Percentiles rank a stretch among this genome's conserved stretches.
phyloP scores from a whole-genome alignment of 345 rosid genomes.

The Corchorus olitorius region DNA sequence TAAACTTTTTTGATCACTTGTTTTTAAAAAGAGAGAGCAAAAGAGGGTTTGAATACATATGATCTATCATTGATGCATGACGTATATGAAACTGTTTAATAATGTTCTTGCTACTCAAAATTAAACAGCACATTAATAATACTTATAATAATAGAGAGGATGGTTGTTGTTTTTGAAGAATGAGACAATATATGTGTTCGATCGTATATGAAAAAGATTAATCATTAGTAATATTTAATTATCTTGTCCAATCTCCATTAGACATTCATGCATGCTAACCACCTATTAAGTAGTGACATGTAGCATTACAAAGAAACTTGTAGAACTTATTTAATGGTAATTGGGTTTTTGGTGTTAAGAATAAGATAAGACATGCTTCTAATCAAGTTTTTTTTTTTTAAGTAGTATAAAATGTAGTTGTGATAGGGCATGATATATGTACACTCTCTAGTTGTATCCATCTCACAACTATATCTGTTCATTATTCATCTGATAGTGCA shows the following conservation, averaged over 20 bases:
- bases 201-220: not conserved
- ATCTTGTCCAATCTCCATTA: not conserved
- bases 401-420: too few relatives aligned
- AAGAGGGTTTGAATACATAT: too few relatives aligned
- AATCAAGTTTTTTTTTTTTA: too few relatives aligned
- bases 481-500: too few relatives aligned
- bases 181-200: not conserved
- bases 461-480: too few relatives aligned
- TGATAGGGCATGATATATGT: too few relatives aligned
- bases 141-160: too few relatives aligned
- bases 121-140: too few relatives aligned
- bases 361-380: too few relatives aligned
- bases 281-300: not conserved
- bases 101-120: not conserved
- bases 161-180: too few relatives aligned
- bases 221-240: not conserved
- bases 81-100: not conserved
- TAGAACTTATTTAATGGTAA: not conserved
- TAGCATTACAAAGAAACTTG: not conserved
- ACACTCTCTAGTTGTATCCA: too few relatives aligned
- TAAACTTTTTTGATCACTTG: not conserved
- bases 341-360: not conserved
- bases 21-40: not conserved
- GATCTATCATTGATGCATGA: constrained; percentile 7
- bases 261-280: not conserved